phyloP scores from a whole-genome alignment of 116 monocot genomes.

The Trichopus zeylanicus region DNA sequence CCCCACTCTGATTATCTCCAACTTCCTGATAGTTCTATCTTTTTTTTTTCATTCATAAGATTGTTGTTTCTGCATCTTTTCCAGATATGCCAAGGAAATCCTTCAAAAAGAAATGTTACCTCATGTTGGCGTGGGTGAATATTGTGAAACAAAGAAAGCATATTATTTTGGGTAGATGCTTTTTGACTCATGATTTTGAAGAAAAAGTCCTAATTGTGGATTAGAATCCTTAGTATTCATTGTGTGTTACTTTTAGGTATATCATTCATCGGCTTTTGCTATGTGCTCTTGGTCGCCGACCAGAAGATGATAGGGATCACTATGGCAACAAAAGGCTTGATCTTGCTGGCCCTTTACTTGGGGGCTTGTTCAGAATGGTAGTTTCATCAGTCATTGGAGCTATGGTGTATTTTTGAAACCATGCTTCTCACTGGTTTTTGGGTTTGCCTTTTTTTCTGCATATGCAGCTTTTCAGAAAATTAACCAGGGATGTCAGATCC shows the following conservation, averaged over 20 bases:
- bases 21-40: background rate
- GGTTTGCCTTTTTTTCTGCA: constrained; percentile 4
- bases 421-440: background rate
- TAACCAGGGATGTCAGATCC: constrained; percentile 95
- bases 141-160: constrained; percentile 99
- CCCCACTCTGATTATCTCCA: background rate
- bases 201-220: background rate
- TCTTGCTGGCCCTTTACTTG: constrained; percentile 97
- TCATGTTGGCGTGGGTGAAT: constrained; percentile 98
- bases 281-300: constrained; percentile 88
- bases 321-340: constrained; percentile 99
- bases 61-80: constrained; percentile 4
- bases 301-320: constrained; percentile 99
- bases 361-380: constrained; percentile 97
- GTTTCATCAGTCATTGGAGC: constrained; percentile 12
- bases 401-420: background rate
- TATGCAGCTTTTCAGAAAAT: constrained; percentile 93
- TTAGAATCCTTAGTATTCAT: background rate
- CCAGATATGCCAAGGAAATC: constrained; percentile 93
- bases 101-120: constrained; percentile 99
- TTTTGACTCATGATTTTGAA: background rate
- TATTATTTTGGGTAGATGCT: constrained; percentile 88
- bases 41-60: background rate
- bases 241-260: constrained; percentile 43
- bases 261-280: constrained; percentile 93